Base-by-base conservation (phyloP, 257 asterid species). In the Datura wrightii region DNA sequence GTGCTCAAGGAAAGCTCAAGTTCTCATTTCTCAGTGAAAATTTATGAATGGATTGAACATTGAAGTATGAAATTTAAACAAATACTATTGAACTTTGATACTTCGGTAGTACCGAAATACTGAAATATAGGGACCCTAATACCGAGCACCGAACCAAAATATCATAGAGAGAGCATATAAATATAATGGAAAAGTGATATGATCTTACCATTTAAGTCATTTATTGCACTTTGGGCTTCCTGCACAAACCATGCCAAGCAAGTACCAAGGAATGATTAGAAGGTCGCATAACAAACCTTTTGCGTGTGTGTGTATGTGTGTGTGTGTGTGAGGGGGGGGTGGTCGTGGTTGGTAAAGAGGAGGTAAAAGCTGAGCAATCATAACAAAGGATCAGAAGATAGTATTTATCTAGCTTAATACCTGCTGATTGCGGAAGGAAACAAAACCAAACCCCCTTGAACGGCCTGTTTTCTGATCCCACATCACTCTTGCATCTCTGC, bases 401-500 rank as follows among this genome's bases (percentile, higher is more conserved):
- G 60, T 24, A 7, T 50, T 76, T 24, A 48, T 60, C 58, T 36
- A 24, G 62, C 4, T 3, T 37, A 84, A 55, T 54, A 92, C 98
- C 97, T 92, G 97, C 91, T 95, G 98, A 82, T 59, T 90, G 55
- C 97, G 97, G 69, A 92, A 95, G 85, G 97, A 95, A 55, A 94
- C 98, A 86, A 95, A 95, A 13, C 98, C 98, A 87, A 94, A 95
- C 11, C 98, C 98, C 90, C 98, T 90, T 6, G 98, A 95, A 52
- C 97, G 96, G 37, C 98, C 97, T 86, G 98, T 92, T 88, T 95
- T 95, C 90, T 94, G 98, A 84, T 94, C 98, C 98, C 98, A 95
- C 98, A 95, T 94, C 62, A 95, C 98, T 90, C 95, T 90, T 44
- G 98, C 98, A 88, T 95, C 98, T 80, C 98, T 95, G 87, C 72